These are phyloP conservation scores for Gypsophila paniculata DNA, from an alignment of 179 eudicot genomes.

Conservation along the genomic window DNA sequence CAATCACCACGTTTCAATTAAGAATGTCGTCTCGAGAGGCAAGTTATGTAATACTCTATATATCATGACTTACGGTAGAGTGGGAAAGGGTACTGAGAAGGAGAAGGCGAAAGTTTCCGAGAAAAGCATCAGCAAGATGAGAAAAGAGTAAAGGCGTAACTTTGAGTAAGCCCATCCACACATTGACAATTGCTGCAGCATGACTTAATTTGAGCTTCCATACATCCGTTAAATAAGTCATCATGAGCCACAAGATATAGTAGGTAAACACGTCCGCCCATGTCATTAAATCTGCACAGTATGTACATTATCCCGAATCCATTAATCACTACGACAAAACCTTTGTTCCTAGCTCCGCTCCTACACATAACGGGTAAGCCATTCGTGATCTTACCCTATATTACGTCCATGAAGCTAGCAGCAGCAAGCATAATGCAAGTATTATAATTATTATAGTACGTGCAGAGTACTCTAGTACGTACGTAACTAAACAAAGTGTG, in stretches of 20 bases:
- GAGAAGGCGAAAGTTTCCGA: slow-evolving; percentile 41
- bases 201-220: slow-evolving; percentile 46
- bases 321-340: no score
- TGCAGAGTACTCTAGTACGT: no score
- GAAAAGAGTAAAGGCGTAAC: slow-evolving; percentile 29
- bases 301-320: not conserved
- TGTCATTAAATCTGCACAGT: slow-evolving; percentile 32
- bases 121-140: slow-evolving; percentile 38
- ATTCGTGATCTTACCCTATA: no score
- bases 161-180: slow-evolving; percentile 35
- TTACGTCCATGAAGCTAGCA: no score
- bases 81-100: slow-evolving; percentile 43
- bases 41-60: not conserved
- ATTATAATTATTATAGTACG: no score
- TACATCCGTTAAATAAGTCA: slow-evolving; percentile 46
- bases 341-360: no score
- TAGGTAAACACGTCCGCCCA: slow-evolving; percentile 48
- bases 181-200: slow-evolving; percentile 56
- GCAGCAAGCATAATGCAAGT: no score
- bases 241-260: slow-evolving; percentile 44
- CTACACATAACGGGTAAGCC: no score
- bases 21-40: not conserved
- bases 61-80: slow-evolving; percentile 33
- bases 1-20: not conserved
- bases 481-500: no score